Evolutionary conservation across 2,329 filamentous ascomycete species (phyloP).

Genomic region (Xylariaceae sp.): DNA sequence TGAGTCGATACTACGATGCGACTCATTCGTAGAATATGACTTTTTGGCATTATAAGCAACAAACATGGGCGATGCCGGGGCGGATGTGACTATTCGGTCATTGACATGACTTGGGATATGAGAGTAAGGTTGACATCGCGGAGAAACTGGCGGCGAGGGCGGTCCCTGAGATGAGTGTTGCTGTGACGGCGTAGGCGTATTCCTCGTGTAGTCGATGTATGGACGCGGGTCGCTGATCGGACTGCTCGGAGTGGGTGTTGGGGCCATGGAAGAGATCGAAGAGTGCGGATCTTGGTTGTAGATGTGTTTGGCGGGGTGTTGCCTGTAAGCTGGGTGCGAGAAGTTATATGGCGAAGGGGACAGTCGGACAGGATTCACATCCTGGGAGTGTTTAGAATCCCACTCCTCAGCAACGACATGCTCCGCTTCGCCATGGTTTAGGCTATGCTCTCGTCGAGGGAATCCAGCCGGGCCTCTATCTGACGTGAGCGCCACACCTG

Average conservation of each 20-base stretch:
- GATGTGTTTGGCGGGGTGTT: conserved; percentile 7
- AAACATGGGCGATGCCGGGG: conserved; percentile 23
- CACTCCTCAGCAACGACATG: conserved; percentile 23
- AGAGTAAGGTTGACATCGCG: conserved; percentile 42
- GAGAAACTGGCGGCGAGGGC: conserved; percentile 30
- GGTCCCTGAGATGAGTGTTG: background rate
- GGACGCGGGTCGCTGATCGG: conserved; percentile 13
- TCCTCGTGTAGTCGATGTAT: conserved; percentile 5
- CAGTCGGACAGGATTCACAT: conserved; percentile 14
- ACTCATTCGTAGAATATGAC: conserved; percentile 20
- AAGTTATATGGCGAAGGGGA: conserved; percentile 19
- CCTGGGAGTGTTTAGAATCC: conserved; percentile 26
- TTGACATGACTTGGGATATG: conserved; percentile 29
- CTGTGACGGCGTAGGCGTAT: conserved; percentile 16
- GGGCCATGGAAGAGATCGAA: conserved; percentile 13
- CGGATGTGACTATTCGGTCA: conserved; percentile 24
- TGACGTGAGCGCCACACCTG: conserved; percentile 20
- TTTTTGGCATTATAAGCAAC: conserved; percentile 19
- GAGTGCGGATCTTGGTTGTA: conserved; percentile 18
- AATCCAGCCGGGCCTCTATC: conserved; percentile 21
- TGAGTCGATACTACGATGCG: conserved; percentile 21
- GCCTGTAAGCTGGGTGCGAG: conserved; percentile 12
- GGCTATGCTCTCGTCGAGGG: conserved; percentile 28
- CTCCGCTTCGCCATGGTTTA: conserved; percentile 26
- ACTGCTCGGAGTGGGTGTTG: conserved; percentile 16